A percentile compares a stretch with the other conserved stretches of the same genome.
phyloP scores from a whole-genome alignment of 2,329 filamentous ascomycete genomes.

The Microdochium trichocladiopsis region DNA sequence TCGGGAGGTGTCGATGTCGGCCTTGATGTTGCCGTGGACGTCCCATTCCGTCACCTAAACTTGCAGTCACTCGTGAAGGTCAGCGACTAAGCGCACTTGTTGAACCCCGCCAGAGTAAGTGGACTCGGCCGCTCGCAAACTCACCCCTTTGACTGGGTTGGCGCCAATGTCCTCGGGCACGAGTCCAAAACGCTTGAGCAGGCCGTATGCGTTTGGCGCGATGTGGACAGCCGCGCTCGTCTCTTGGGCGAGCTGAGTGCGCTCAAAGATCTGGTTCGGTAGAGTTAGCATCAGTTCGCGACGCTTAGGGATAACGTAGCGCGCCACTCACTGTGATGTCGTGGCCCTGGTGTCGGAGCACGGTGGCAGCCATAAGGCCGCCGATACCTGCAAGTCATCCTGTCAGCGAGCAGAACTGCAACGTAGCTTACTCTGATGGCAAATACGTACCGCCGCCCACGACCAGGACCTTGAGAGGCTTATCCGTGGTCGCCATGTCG shows the following conservation, averaged over 20 bases:
- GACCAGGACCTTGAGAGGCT: constrained; percentile 1
- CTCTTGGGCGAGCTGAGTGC: constrained; percentile 42
- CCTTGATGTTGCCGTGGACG: not conserved
- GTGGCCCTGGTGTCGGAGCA: constrained; percentile 39
- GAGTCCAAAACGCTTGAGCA: constrained; percentile 21
- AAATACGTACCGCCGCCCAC: constrained; percentile 3
- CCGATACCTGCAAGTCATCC: constrained; percentile 31
- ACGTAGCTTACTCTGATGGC: constrained; percentile 8
- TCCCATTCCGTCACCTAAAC: not conserved
- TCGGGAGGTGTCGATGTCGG: not conserved
- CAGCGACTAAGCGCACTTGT: not conserved
- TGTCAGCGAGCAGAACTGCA: too few relatives aligned
- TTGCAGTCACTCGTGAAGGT: not conserved
- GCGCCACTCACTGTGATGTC: constrained; percentile 23
- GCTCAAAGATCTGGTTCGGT: constrained; percentile 30
- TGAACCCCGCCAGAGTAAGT: not conserved
- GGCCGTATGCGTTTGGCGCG: constrained; percentile 42
- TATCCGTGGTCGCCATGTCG: not conserved
- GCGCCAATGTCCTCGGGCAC: constrained; percentile 27
- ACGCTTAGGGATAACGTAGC: not conserved
- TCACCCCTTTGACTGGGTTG: constrained; percentile 20
- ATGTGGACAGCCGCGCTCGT: constrained; percentile 48
- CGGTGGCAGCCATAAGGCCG: constrained; percentile 39
- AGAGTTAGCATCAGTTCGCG: not conserved
- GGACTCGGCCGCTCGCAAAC: constrained; percentile 3